Conservation (phyloP, 768 basidiomycete genomes). For the Suillus bovinus region DNA sequence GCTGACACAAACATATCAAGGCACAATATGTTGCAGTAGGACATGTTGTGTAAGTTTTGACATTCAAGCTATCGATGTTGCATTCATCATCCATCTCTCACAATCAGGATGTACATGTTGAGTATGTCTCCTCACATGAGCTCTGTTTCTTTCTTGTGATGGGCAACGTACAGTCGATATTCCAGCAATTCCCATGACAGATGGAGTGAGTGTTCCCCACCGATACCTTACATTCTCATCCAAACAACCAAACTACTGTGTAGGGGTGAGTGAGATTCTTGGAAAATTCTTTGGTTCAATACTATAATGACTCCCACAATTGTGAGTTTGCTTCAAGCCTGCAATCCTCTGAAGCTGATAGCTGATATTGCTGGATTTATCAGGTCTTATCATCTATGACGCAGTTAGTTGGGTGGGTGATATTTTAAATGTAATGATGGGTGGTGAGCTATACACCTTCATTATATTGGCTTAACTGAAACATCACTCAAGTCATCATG, state of each 20-base stretch:
- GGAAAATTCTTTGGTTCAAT: background rate
- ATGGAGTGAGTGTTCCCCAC: background rate
- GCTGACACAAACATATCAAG: background rate
- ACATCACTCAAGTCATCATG: background rate
- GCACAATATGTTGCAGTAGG: background rate
- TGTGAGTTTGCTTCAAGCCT: background rate
- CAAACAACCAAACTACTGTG: background rate
- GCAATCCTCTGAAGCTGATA: background rate
- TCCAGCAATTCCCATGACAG: background rate
- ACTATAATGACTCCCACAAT: background rate
- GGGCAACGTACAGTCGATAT: background rate
- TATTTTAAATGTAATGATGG: background rate
- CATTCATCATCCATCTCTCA: background rate
- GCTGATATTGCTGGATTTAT: background rate
- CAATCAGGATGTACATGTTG: accelerated
- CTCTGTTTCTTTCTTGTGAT: background rate
- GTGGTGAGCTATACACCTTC: background rate
- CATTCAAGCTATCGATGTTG: background rate
- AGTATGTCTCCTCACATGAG: background rate
- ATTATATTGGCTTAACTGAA: background rate
- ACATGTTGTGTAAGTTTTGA: background rate
- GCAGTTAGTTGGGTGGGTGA: background rate
- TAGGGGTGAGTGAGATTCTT: background rate
- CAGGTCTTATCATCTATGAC: background rate
- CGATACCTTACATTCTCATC: background rate